phyloP scores from a whole-genome alignment of 495 filamentous ascomycete species.

The Podospora fimiseda region DNA sequence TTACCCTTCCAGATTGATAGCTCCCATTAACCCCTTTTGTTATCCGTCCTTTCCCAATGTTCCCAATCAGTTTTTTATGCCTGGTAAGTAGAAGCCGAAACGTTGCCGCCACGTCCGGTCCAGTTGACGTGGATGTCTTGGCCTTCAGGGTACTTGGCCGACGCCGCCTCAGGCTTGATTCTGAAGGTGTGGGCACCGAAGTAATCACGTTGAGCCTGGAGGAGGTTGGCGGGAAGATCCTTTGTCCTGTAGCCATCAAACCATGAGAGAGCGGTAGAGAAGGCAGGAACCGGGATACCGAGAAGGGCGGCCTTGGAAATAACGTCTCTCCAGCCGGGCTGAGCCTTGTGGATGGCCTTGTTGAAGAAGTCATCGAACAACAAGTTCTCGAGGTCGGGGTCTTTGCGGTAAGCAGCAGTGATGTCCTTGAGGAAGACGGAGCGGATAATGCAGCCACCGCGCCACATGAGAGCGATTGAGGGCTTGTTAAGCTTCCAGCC shows the following conservation, averaged over 20 bases:
- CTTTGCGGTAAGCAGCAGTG: constrained; percentile 88
- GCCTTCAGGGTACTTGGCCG: constrained; percentile 73
- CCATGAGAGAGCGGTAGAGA: constrained; percentile 93
- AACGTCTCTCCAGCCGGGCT: constrained; percentile 92
- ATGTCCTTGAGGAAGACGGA: constrained; percentile 99
- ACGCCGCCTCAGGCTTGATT: constrained; percentile 89
- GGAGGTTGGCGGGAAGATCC: constrained; percentile 91
- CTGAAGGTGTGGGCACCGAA: constrained; percentile 98
- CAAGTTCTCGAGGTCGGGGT: constrained; percentile 95
- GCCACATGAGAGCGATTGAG: constrained; percentile 99
- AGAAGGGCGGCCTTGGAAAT: constrained; percentile 85
- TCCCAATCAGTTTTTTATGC: constrained; percentile 53
- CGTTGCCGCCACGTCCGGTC: constrained; percentile 95
- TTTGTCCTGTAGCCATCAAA: constrained; percentile 96
- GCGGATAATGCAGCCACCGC: constrained; percentile 98
- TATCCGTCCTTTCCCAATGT: background rate
- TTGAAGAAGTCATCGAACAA: constrained; percentile 99
- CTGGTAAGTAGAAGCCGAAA: constrained; percentile 94
- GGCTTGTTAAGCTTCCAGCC: constrained; percentile 99
- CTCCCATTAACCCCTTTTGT: constrained; percentile 4
- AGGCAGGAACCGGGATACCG: constrained; percentile 91
- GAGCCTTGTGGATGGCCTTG: constrained; percentile 93
- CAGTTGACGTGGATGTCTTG: constrained; percentile 98
- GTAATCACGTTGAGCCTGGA: constrained; percentile 99
- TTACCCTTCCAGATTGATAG: constrained; percentile 8